These are phyloP conservation scores for Trichoderma polysporum DNA, from an alignment of 2,329 filamentous ascomycete species.

Conservation along the genomic window DNA sequence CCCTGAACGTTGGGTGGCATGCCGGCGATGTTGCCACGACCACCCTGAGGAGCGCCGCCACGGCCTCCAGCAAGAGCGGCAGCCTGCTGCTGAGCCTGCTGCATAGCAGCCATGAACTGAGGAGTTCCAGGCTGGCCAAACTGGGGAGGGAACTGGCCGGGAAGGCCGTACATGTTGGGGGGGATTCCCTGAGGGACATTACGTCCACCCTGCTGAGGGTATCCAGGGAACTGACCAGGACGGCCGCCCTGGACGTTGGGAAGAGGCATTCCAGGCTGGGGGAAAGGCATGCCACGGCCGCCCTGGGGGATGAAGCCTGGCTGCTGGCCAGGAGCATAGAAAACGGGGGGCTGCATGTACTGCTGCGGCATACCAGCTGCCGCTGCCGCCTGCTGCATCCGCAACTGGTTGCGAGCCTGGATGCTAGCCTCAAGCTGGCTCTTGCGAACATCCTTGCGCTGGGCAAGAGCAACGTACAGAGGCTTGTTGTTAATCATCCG, in stretches of 20 bases:
- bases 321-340: conserved; percentile 83
- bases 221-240: conserved; percentile 81
- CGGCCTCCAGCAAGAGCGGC: conserved; percentile 60
- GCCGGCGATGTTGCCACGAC: conserved; percentile 71
- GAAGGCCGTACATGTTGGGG: conserved; percentile 80
- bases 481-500: conserved; percentile 98
- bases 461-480: conserved; percentile 93
- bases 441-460: conserved; percentile 99
- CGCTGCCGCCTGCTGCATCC: conserved; percentile 95
- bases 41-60: conserved; percentile 62
- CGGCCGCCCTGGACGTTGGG: conserved; percentile 77
- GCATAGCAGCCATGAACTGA: conserved; percentile 78
- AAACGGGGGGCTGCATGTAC: conserved; percentile 87
- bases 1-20: conserved; percentile 66
- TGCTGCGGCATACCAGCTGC: conserved; percentile 84
- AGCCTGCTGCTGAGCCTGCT: conserved; percentile 63
- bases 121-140: conserved; percentile 80
- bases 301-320: conserved; percentile 65
- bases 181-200: conserved; percentile 84
- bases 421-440: conserved; percentile 99
- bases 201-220: conserved; percentile 84
- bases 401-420: conserved; percentile 96
- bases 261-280: conserved; percentile 62
- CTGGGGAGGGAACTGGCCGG: conserved; percentile 75
- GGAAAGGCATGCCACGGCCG: conserved; percentile 66